Evolutionary conservation across 1,139 yeast species (phyloP), one percentile per base, ranked within the genome.

Genomic region (Geotrichum fermentans): DNA sequence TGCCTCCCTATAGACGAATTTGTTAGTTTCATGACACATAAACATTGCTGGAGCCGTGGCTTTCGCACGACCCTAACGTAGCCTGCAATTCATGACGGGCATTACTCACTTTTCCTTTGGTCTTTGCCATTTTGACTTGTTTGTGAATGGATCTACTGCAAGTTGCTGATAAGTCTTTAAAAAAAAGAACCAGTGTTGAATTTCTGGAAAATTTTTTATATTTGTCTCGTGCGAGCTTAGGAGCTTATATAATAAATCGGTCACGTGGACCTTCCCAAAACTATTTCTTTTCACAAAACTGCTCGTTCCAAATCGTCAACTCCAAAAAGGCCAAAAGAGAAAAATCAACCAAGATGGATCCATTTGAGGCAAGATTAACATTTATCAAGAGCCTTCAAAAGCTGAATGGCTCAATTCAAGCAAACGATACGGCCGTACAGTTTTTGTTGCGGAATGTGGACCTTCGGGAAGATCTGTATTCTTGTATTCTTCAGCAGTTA

Each of bases 361-460:
- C 92, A 1, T 83, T 85, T 64, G 94, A 83, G 61, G 85, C 88
- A 2, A 77, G 88, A 51, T 70, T 84, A 42, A 82, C 81, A 63
- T 82, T 88, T 58, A 70, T 77, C 14, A 84, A 80, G 60, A 73
- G 79, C 41, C 72, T 88, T 36, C 72, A 79, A 54, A 63, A 71
- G 5, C 70, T 88, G 44, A 80, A 79, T 43, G 89, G 95, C 0
- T 77, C 89, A 2, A 70, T 75, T 13, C 77, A 75, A 51, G 73
- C 75, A 24, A 73, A 83, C 20, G 70, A 72, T 17, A 75, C 74
- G 46, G 79, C 83, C 1, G 76, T 82, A 1, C 76, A 74, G 55
- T 83, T 82, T 62, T 75, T 88, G 13, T 63, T 81, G 52, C 74
- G 77, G 55, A 73, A 83, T 52, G 43, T 52, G 40, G 89, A 80